Base-by-base conservation (phyloP, 345 rosid genomes). In the Gynandropsis gynandra region DNA sequence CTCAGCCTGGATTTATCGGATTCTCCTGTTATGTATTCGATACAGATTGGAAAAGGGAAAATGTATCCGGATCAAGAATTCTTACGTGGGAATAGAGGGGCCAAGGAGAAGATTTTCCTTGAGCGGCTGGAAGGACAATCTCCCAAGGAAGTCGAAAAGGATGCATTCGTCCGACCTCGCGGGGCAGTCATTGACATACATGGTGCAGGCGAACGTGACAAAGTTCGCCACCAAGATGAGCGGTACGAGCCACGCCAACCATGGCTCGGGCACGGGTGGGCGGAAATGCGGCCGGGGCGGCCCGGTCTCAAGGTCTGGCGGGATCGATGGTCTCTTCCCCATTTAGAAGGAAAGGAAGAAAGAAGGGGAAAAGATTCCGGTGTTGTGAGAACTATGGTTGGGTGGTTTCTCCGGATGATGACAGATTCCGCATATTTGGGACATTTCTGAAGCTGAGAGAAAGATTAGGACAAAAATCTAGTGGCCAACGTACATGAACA, bases 151-250 rank as follows among this genome's bases (percentile, higher is more conserved):
- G 41, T 67, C 65, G 55, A 53, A 72, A 1, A 71, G 43, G 24
- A 83, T 1, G 45, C 93, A 83, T 1, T 64, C 59, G 8, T 73
- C 62, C 8, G 81, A 59, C 34, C 52, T 60, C 3, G 46, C 59
- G 1, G 97, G 95, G 42, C 95, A 89, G 54, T 89, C 59, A 21
- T 89, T 82, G 20, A 72, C 43, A 43, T 82, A 72, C 97, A 89
- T 80, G n/a, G 78, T 64, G 65, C 53, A 56, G 8, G 61, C 58
- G 61, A 89, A 85, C 45, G 72, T 33, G 15, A 61, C 60, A 17
- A 70, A 19, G 34, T 86, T 65, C 33, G 62, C 79, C 16, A 69
- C 31, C 16, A 79, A 74, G 33, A 80, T 77, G 47, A 79, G 56
- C 3, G 93, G 89, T 56, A 76, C 64, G 24, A 89, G 76, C 97